Percentiles rank a stretch among this genome's conserved stretches.
Conservation (phyloP, 148 eudicot species). For the Mesembryanthemum crystallinum region DNA sequence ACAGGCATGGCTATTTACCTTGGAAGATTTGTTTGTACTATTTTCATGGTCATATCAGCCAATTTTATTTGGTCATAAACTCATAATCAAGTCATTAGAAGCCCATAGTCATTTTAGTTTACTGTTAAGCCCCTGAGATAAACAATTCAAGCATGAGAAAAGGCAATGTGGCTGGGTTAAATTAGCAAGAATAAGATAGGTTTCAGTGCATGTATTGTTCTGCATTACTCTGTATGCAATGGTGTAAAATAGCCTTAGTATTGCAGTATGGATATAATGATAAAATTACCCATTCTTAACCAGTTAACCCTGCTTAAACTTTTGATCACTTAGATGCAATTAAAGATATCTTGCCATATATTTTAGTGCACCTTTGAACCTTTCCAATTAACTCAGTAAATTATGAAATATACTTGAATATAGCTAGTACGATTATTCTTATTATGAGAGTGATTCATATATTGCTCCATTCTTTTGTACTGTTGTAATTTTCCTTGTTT, state of each 20-base stretch:
- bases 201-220: background rate
- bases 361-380: too few relatives aligned
- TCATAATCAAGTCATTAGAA: background rate
- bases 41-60: background rate
- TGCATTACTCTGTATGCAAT: background rate
- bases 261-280: background rate
- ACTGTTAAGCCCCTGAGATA: background rate
- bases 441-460: background rate
- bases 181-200: background rate
- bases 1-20: constrained; percentile 47
- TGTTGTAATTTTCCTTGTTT: background rate
- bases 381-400: too few relatives aligned
- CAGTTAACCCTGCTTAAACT: too few relatives aligned
- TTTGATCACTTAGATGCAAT: background rate
- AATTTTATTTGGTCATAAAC: background rate
- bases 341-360: background rate
- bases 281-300: background rate
- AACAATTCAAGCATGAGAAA: background rate
- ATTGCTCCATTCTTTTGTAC: background rate
- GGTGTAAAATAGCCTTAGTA: background rate
- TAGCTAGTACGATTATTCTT: background rate
- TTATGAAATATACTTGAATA: too few relatives aligned
- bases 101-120: background rate
- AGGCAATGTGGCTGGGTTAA: background rate
- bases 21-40: background rate